These are phyloP conservation scores for Boletus reticulatus DNA, from an alignment of 768 basidiomycete genomes.

Conservation along the genomic window DNA sequence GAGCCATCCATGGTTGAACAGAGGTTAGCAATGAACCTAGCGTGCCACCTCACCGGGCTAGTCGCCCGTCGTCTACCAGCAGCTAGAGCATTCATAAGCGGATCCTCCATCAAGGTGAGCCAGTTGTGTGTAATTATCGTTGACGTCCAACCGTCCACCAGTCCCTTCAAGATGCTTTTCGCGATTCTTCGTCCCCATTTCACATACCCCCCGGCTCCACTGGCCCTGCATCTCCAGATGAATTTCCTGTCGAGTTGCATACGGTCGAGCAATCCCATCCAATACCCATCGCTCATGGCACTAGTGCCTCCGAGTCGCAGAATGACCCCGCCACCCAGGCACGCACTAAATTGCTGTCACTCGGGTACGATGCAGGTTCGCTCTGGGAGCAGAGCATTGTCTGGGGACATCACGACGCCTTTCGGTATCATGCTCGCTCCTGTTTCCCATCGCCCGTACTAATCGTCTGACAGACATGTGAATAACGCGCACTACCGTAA, in stretches of 20 bases:
- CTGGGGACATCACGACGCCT: constrained; percentile 80
- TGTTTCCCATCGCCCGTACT: background rate
- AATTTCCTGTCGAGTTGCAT: constrained; percentile 20
- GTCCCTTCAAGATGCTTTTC: constrained; percentile 62
- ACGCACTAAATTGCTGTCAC: constrained; percentile 37
- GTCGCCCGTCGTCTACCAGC: constrained; percentile 1
- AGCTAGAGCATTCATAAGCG: constrained; percentile 14
- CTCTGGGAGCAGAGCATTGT: constrained; percentile 77
- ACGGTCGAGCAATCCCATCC: constrained; percentile 3
- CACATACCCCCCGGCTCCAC: constrained; percentile 55
- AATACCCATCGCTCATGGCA: background rate
- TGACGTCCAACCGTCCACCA: constrained; percentile 22
- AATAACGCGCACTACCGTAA: constrained; percentile 75
- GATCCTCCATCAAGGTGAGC: constrained; percentile 27
- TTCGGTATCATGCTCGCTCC: constrained; percentile 46
- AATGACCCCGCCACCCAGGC: constrained; percentile 37
- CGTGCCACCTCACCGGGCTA: background rate
- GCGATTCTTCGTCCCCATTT: constrained; percentile 64
- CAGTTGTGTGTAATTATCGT: background rate
- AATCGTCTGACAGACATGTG: constrained; percentile 53
- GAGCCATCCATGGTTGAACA: background rate
- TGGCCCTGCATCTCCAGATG: constrained; percentile 61
- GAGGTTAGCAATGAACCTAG: background rate
- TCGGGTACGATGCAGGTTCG: constrained; percentile 61
- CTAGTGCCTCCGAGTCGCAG: background rate